These are phyloP conservation scores for Solanum commersonii DNA, from an alignment of 257 asterid genomes.

Conservation along the genomic window DNA sequence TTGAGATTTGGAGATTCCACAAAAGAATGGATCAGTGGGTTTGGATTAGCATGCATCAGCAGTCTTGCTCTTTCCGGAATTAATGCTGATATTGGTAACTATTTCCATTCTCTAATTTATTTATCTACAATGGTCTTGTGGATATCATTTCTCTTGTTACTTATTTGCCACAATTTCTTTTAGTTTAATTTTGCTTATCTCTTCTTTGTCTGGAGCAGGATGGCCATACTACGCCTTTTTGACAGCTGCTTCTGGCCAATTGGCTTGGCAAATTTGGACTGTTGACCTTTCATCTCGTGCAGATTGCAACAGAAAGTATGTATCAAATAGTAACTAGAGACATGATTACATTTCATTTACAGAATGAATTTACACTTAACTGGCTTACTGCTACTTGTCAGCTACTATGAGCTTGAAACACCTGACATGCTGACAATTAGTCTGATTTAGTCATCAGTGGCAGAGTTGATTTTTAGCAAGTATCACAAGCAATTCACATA, in stretches of 20 bases:
- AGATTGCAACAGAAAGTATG: conserved; percentile 76
- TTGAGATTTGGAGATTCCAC: conserved; percentile 78
- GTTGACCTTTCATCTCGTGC: conserved; percentile 63
- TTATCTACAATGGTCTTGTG: neutral
- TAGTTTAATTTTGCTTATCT: neutral
- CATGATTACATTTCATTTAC: neutral
- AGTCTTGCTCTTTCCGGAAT: conserved; percentile 70
- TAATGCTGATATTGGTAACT: conserved; percentile 59
- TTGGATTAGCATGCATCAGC: conserved; percentile 70
- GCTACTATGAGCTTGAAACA: neutral
- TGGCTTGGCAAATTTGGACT: conserved; percentile 76
- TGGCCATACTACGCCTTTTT: conserved; percentile 66
- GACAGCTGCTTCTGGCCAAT: conserved; percentile 53
- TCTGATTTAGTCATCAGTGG: neutral
- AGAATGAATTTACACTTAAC: neutral
- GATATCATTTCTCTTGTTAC: neutral
- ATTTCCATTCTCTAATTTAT: neutral
- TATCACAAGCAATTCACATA: neutral
- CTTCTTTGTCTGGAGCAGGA: conserved; percentile 25
- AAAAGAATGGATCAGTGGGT: conserved; percentile 64
- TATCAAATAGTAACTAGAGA: neutral
- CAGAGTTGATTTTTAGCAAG: neutral
- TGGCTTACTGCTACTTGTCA: neutral
- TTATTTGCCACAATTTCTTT: neutral
- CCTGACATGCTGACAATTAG: neutral